These are phyloP conservation scores for Allium fistulosum DNA, from an alignment of 106 monocot genomes.

Conservation along the genomic window DNA sequence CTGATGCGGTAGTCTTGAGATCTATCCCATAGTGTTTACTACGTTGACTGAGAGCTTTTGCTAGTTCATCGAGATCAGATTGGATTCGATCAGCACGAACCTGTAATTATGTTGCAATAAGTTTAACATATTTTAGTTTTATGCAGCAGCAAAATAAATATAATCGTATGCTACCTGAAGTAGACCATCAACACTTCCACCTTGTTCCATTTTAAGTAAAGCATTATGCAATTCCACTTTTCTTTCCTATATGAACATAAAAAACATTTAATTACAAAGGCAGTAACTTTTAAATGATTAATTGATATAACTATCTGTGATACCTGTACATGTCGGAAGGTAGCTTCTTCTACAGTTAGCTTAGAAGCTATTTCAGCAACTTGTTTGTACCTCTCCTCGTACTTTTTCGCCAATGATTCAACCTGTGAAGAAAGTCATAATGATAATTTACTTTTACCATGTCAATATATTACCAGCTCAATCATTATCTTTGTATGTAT, in stretches of 20 bases:
- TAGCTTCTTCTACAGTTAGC: slow-evolving; percentile 69
- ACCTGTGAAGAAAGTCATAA: slow-evolving; percentile 23
- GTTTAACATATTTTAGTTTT: not conserved
- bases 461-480: too few species aligned
- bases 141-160: not conserved
- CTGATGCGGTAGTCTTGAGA: slow-evolving; percentile 51
- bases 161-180: slow-evolving; percentile 49
- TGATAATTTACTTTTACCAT: too few species aligned
- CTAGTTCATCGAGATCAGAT: slow-evolving; percentile 72
- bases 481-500: too few species aligned
- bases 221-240: slow-evolving; percentile 68
- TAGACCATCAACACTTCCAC: slow-evolving; percentile 67
- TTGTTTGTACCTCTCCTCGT: slow-evolving; percentile 94
- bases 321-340: slow-evolving; percentile 87
- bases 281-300: not conserved
- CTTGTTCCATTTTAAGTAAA: slow-evolving; percentile 74
- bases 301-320: not conserved
- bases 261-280: not conserved
- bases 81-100: slow-evolving; percentile 79
- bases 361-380: slow-evolving; percentile 85
- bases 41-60: slow-evolving; percentile 58
- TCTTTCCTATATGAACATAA: slow-evolving; percentile 40
- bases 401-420: slow-evolving; percentile 72
- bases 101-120: slow-evolving; percentile 18
- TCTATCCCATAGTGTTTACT: slow-evolving; percentile 57